Evolutionary conservation across 2,329 filamentous ascomycete species (phyloP).

Genomic region (Monosporascus sp.): DNA sequence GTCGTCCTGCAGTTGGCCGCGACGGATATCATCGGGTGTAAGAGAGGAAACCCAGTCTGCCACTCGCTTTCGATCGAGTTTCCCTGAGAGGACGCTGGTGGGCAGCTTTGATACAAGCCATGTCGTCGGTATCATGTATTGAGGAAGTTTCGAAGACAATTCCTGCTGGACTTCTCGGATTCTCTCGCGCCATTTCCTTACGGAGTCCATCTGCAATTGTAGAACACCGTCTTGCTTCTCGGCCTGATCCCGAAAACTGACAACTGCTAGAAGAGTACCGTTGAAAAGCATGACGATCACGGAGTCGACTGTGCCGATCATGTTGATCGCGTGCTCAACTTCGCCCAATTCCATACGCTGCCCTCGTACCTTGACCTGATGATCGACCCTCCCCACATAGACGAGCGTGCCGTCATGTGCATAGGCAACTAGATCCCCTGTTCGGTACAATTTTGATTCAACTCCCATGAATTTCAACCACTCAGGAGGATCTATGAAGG

Average conservation of each 20-base stretch:
- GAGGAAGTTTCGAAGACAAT: conserved; percentile 28
- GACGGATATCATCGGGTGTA: background rate
- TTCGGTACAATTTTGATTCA: conserved; percentile 48
- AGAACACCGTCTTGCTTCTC: background rate
- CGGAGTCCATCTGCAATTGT: background rate
- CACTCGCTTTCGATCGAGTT: conserved; percentile 31
- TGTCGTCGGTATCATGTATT: conserved; percentile 30
- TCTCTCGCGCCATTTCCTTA: background rate
- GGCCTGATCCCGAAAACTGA: background rate
- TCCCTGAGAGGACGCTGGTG: conserved; percentile 17
- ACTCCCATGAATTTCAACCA: conserved; percentile 34
- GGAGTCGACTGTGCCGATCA: background rate
- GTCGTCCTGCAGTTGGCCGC: conserved; percentile 21
- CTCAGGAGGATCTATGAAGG: conserved; percentile 23
- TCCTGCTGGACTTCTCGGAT: conserved; percentile 7
- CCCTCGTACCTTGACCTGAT: conserved; percentile 29
- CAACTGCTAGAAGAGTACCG: conserved; percentile 24
- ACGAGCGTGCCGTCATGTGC: conserved; percentile 32
- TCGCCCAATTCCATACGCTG: conserved; percentile 14
- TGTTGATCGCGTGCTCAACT: conserved; percentile 6
- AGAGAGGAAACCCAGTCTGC: conserved; percentile 35
- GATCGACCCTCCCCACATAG: conserved; percentile 39
- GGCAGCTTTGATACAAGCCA: conserved; percentile 25
- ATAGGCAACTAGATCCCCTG: conserved; percentile 14
- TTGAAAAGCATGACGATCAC: conserved; percentile 8